Evolutionary conservation across 306 rosid genomes (phyloP).

Genomic region (Castanea mollissima): DNA sequence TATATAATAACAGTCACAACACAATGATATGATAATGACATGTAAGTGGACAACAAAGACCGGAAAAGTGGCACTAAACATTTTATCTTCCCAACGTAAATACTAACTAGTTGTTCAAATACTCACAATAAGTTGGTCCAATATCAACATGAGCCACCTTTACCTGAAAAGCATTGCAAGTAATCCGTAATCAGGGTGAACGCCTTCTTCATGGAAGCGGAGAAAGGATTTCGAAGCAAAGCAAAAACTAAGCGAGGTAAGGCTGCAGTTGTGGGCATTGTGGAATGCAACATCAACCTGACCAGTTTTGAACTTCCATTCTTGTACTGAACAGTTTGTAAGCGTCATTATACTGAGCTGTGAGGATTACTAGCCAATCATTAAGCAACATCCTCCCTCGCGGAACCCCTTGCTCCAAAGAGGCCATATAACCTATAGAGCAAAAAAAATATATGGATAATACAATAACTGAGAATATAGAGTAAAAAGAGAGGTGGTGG

Average conservation of each 20-base stretch:
- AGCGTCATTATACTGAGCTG: slow-evolving; percentile 89
- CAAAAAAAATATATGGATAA: slow-evolving; percentile 1
- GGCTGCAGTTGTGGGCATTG: slow-evolving; percentile 89
- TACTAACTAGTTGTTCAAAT: slow-evolving; percentile 7
- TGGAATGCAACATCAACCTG: slow-evolving; percentile 81
- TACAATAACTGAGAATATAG: slow-evolving; percentile 1
- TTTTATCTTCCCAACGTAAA: not conserved
- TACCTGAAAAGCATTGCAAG: slow-evolving; percentile 95
- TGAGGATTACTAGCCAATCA: slow-evolving; percentile 96
- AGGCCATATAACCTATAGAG: slow-evolving; percentile 77
- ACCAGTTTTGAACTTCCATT: slow-evolving; percentile 64
- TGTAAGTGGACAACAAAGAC: not conserved
- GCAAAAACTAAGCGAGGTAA: slow-evolving; percentile 88
- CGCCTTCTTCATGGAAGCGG: slow-evolving; percentile 92
- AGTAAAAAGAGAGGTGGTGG: not conserved
- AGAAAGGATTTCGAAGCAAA: slow-evolving; percentile 90
- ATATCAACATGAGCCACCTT: slow-evolving; percentile 11
- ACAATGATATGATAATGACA: not conserved
- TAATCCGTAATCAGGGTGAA: slow-evolving; percentile 94
- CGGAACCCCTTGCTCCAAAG: slow-evolving; percentile 96
- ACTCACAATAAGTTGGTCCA: not conserved
- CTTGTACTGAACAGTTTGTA: slow-evolving; percentile 59
- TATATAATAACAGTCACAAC: not conserved
- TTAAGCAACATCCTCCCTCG: slow-evolving; percentile 94
- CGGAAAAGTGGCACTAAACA: not conserved